Conservation (phyloP, 1,284 basidiomycete genomes). For the Thelephora terrestris region DNA sequence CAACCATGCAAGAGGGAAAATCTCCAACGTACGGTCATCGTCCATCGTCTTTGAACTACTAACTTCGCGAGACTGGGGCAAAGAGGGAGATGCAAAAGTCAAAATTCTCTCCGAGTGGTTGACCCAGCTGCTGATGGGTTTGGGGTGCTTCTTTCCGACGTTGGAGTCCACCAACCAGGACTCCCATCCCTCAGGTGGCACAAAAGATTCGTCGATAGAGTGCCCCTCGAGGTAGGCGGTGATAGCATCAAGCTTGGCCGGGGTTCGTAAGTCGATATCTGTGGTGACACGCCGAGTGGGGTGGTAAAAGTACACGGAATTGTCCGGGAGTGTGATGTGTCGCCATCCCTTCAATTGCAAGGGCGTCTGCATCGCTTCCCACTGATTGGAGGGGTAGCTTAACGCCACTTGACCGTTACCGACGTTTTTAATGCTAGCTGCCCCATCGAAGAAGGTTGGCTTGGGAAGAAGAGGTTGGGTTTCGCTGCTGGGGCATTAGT, state of each 20-base stretch:
- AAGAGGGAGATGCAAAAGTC: slow-evolving; percentile 32
- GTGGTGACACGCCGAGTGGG: slow-evolving; percentile 46
- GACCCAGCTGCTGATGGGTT: slow-evolving; percentile 47
- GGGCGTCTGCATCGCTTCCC: slow-evolving; percentile 13
- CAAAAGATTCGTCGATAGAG: slow-evolving; percentile 15
- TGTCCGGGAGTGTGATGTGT: slow-evolving; percentile 60
- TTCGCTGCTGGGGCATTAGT: neutral
- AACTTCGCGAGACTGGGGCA: slow-evolving; percentile 13
- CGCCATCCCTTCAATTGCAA: slow-evolving; percentile 42
- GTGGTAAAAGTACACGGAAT: slow-evolving; percentile 55
- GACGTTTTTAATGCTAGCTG: slow-evolving; percentile 8
- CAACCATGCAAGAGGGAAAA: slow-evolving; percentile 1
- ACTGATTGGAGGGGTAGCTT: slow-evolving; percentile 17
- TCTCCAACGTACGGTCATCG: slow-evolving; percentile 43
- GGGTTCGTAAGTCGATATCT: slow-evolving; percentile 50
- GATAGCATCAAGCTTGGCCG: slow-evolving; percentile 39
- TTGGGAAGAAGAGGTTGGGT: slow-evolving; percentile 3
- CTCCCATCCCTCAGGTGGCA: slow-evolving; percentile 37
- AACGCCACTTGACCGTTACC: slow-evolving; percentile 12
- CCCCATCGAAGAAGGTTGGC: neutral
- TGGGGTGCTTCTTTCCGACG: slow-evolving; percentile 18
- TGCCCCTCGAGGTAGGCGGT: slow-evolving; percentile 36
- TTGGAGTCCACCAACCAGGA: slow-evolving; percentile 39
- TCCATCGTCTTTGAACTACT: slow-evolving; percentile 14
- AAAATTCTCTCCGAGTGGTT: slow-evolving; percentile 50